Evolutionary conservation across 768 basidiomycete species (phyloP).

Genomic region (Dendrothele bispora): DNA sequence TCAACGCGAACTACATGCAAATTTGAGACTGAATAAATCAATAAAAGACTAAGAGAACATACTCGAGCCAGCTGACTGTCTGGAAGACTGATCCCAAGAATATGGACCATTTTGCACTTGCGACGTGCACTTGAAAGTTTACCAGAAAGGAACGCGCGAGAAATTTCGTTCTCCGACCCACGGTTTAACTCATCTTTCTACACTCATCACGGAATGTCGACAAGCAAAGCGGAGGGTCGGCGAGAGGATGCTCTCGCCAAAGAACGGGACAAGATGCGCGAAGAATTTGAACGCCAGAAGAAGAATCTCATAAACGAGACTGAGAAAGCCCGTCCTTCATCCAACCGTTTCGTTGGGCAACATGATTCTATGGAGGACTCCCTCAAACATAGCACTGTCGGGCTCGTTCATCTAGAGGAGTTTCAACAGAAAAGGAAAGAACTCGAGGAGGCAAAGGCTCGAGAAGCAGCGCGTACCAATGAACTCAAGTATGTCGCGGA

Average conservation of each 20-base stretch:
- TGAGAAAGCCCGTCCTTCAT: slow-evolving; percentile 86
- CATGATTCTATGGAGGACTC: slow-evolving; percentile 94
- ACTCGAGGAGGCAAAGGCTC: slow-evolving; percentile 86
- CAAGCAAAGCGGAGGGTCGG: slow-evolving; percentile 78
- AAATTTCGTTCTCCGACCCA: slow-evolving; percentile 43
- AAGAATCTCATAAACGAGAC: slow-evolving; percentile 84
- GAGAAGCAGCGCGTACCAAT: slow-evolving; percentile 82
- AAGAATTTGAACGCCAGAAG: slow-evolving; percentile 82
- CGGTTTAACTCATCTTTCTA: slow-evolving; percentile 11
- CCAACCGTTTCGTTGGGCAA: slow-evolving; percentile 90
- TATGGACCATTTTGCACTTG: slow-evolving; percentile 73
- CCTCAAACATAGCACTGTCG: slow-evolving; percentile 88
- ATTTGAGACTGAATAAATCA: background rate
- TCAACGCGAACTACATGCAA: slow-evolving; percentile 75
- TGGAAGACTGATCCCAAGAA: slow-evolving; percentile 81
- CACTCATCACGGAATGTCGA: slow-evolving; percentile 47
- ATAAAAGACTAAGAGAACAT: slow-evolving; percentile 22
- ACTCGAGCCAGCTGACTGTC: slow-evolving; percentile 81
- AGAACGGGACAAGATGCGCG: slow-evolving; percentile 75
- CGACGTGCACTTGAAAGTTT: slow-evolving; percentile 57
- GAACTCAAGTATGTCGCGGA: slow-evolving; percentile 78
- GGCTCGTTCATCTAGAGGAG: slow-evolving; percentile 88
- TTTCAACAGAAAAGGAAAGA: slow-evolving; percentile 89
- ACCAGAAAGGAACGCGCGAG: slow-evolving; percentile 1
- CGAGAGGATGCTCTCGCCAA: slow-evolving; percentile 85